These are phyloP conservation scores for Phanerochaete carnosa DNA, from an alignment of 768 basidiomycete genomes.

Conservation along the genomic window DNA sequence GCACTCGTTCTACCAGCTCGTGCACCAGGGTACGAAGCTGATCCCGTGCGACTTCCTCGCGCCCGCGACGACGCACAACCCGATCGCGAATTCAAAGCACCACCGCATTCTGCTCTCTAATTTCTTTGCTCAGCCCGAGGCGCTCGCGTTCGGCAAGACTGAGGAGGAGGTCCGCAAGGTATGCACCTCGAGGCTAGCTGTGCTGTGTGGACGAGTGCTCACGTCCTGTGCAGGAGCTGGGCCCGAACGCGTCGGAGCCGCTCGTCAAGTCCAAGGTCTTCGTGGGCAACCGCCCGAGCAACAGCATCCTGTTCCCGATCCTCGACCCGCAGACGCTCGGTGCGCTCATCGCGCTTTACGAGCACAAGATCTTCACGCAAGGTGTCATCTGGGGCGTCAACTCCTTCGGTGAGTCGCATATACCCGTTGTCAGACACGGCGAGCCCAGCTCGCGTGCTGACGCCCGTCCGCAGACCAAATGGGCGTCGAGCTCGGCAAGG, in stretches of 20 bases:
- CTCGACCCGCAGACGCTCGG: slow-evolving; percentile 89
- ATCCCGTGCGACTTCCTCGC: slow-evolving; percentile 93
- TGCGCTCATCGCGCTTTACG: slow-evolving; percentile 85
- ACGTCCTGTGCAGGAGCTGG: slow-evolving; percentile 42
- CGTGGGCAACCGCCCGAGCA: slow-evolving; percentile 95
- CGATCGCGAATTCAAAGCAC: slow-evolving; percentile 81
- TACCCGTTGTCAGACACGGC: too few relatives aligned
- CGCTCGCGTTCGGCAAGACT: slow-evolving; percentile 95
- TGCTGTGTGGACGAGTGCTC: background rate
- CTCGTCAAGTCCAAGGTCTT: slow-evolving; percentile 97
- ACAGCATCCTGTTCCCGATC: slow-evolving; percentile 92
- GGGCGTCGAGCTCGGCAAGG: slow-evolving; percentile 98
- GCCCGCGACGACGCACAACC: slow-evolving; percentile 87
- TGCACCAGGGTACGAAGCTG: slow-evolving; percentile 91
- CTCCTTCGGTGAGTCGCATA: slow-evolving; percentile 72
- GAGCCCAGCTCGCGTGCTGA: too few relatives aligned
- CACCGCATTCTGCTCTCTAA: slow-evolving; percentile 97
- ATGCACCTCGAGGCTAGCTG: background rate
- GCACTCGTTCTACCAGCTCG: slow-evolving; percentile 98
- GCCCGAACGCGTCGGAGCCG: slow-evolving; percentile 70
- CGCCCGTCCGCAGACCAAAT: slow-evolving; percentile 73
- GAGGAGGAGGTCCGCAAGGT: slow-evolving; percentile 74
- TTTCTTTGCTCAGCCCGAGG: slow-evolving; percentile 98
- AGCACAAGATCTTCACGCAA: slow-evolving; percentile 99
- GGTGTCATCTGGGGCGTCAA: slow-evolving; percentile 99